A percentile compares a stretch with the other conserved stretches of the same genome.
These are phyloP conservation scores for Avicennia marina DNA, from an alignment of 257 asterid species.

Conservation along the genomic window DNA sequence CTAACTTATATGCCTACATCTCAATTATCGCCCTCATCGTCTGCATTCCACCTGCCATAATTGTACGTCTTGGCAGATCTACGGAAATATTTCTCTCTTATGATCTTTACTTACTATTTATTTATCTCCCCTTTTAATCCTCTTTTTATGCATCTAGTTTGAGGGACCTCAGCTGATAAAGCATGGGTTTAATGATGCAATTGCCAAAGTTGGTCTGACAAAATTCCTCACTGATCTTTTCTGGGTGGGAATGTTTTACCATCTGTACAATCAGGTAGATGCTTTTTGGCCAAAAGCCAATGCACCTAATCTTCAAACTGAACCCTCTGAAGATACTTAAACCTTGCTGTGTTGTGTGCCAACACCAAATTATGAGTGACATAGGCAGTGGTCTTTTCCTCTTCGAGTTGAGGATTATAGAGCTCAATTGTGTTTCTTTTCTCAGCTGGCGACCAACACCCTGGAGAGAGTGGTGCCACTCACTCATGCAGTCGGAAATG, in stretches of 20 bases:
- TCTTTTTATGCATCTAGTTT: slow-evolving; percentile 29
- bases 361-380: too few species aligned
- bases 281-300: background rate
- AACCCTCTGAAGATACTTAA: too few species aligned
- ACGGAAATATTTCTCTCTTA: background rate
- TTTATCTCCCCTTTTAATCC: background rate
- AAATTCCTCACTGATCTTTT: slow-evolving; percentile 87
- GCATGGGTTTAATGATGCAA: slow-evolving; percentile 79
- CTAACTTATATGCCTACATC: slow-evolving; percentile 88
- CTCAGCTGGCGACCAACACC: slow-evolving; percentile 94
- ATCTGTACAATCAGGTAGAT: slow-evolving; percentile 97
- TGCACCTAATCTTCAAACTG: background rate
- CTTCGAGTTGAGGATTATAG: too few species aligned
- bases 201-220: slow-evolving; percentile 79
- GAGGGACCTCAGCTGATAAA: slow-evolving; percentile 84
- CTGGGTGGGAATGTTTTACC: slow-evolving; percentile 99
- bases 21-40: slow-evolving; percentile 68
- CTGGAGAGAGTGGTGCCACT: slow-evolving; percentile 99
- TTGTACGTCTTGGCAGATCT: slow-evolving; percentile 38
- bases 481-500: slow-evolving; percentile 98
- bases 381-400: too few species aligned
- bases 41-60: slow-evolving; percentile 85
- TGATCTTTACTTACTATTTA: background rate
- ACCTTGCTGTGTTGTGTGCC: background rate
- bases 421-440: too few species aligned